Base-by-base conservation (phyloP, 495 filamentous ascomycete species). In the Amniculicola lignicola region DNA sequence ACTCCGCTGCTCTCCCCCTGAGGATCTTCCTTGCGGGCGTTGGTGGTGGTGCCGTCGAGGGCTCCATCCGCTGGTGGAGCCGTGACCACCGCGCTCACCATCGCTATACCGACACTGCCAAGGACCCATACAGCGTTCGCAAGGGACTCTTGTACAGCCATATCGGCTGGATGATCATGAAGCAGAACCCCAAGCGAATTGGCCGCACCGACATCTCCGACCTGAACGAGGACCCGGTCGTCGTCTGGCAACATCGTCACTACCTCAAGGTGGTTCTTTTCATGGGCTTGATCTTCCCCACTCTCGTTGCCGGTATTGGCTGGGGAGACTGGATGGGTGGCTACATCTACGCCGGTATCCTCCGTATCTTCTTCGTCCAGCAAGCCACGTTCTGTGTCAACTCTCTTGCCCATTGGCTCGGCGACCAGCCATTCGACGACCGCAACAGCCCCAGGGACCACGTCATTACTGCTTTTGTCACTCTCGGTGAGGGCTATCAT, bases 321-420 rank as follows among this genome's bases (percentile, higher is more conserved):
- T 98, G 90, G 90, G 81, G 81, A 72, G 93, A 98, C 71, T 96
- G 81, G 82, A 67, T 80, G 51, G 93, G 93, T 61, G 93, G 93
- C 37, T 95, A 89, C 72, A 80, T 98, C 74, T 98, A 98, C 65
- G 90, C 81, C 51, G 93, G 93, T 66, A 94, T 98, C 68, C 84
- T 96, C 61, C 82, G 93, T 66, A 90, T 96, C 72, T 96, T 94
- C 82, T 89, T 98, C 78, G 90, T 98, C 61, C 93, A 98, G 77
- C 93, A 98, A 74, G 93, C 93, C 55, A 98, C 93, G 62, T 98
- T 98, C 84, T 98, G 93, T 63, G 91, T 98, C 80, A 98, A 98
- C 82, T 95, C 90, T 43, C 78, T 98, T 52, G 93, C 93, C 54
- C 93, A 98, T 77, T 98, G 92, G 92, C 88, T 98, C 68, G 93